Evolutionary conservation across 176 grass and related monocot genomes (phyloP).

Genomic region (maize (Zea mays)): Zm-B73-REFERENCE-NAM-5.0 NC_050101.1:126432001-126432500

Average conservation of each 20-base stretch:
- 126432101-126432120: not conserved
- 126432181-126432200: not conserved
- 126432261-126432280: slow-evolving; percentile 33
- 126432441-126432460: slow-evolving; percentile 22
- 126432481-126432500: slow-evolving; percentile 71
- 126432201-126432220: not conserved
- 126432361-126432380: not conserved
- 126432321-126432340: slow-evolving; percentile 90
- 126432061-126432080: not conserved
- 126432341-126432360: slow-evolving; percentile 55
- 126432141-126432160: not conserved
- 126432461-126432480: slow-evolving; percentile 59
- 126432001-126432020: slow-evolving; percentile 19
- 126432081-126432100: not conserved
- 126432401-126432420: not conserved
- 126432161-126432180: not conserved
- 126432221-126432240: not conserved
- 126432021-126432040: not conserved
- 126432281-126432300: slow-evolving; percentile 91
- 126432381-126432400: not conserved
- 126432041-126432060: not conserved
- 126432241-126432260: not conserved
- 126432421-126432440: not conserved
- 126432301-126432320: slow-evolving; percentile 74
- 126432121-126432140: not conserved